Evolutionary conservation across 1,284 basidiomycete genomes (phyloP).

Genomic region (Cystobasidium pallidum): DNA sequence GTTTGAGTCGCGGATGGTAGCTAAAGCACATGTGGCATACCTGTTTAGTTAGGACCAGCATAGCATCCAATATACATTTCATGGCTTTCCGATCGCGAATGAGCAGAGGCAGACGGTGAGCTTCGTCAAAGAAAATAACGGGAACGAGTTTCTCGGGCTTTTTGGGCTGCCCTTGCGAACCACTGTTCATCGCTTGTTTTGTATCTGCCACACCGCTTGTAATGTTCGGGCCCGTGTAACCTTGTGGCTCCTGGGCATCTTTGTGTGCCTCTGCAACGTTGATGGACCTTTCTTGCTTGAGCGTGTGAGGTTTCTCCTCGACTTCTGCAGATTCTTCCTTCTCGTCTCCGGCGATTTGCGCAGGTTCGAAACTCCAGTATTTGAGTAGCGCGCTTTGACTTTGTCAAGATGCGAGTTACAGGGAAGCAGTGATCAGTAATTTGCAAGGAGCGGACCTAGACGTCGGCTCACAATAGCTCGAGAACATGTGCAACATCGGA

Average conservation of each 20-base stretch:
- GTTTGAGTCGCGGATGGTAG: not conserved
- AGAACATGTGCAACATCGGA: conserved; percentile 78
- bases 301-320: conserved; percentile 21
- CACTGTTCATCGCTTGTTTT: conserved; percentile 21
- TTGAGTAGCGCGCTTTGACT: conserved; percentile 63
- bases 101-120: conserved; percentile 66
- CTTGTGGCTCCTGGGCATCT: not conserved
- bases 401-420: conserved; percentile 1
- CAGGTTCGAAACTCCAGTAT: conserved; percentile 62
- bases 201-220: conserved; percentile 9
- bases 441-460: not conserved
- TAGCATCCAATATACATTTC: conserved; percentile 77
- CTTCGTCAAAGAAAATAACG: conserved; percentile 78
- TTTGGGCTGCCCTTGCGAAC: conserved; percentile 52
- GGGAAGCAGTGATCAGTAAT: too few relatives aligned
- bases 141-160: conserved; percentile 68
- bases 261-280: conserved; percentile 27
- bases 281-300: conserved; percentile 23
- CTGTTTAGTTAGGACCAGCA: conserved; percentile 81
- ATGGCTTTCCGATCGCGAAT: conserved; percentile 75
- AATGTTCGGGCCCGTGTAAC: conserved; percentile 7
- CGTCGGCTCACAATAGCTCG: conserved; percentile 67
- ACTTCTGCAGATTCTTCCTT: conserved; percentile 52
- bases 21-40: conserved; percentile 51
- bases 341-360: conserved; percentile 26